Evolutionary conservation across 768 basidiomycete species (phyloP).

Genomic region (Tephrocybe sp.): DNA sequence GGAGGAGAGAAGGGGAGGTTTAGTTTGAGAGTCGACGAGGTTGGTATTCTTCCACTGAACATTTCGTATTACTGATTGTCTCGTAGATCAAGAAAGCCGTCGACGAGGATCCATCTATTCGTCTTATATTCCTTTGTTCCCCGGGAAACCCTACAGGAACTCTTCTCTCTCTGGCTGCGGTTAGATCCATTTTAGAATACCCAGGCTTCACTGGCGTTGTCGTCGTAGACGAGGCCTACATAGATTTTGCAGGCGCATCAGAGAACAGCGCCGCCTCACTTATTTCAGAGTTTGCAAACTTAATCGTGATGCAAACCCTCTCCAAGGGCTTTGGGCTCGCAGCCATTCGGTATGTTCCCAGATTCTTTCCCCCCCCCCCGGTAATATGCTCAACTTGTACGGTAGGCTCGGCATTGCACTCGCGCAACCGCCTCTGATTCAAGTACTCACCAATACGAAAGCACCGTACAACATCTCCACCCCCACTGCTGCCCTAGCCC

Average conservation of each 20-base stretch:
- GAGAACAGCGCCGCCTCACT: conserved; percentile 66
- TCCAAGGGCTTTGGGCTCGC: conserved; percentile 97
- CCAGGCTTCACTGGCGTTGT: conserved; percentile 87
- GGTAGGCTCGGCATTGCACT: conserved; percentile 89
- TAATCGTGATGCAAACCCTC: conserved; percentile 95
- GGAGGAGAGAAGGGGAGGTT: conserved; percentile 75
- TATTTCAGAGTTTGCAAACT: conserved; percentile 79
- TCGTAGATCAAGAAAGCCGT: conserved; percentile 70
- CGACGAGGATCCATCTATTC: conserved; percentile 72
- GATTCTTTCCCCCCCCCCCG: background rate
- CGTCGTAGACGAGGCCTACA: conserved; percentile 95
- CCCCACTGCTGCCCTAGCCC: conserved; percentile 82
- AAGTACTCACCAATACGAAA: conserved; percentile 91
- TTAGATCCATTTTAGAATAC: conserved; percentile 75
- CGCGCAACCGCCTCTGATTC: conserved; percentile 87
- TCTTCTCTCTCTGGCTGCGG: conserved; percentile 66
- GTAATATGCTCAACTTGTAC: background rate
- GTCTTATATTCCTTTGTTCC: conserved; percentile 92
- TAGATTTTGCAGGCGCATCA: conserved; percentile 75
- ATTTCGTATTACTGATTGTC: background rate
- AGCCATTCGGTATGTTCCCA: conserved; percentile 74
- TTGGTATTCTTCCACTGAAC: conserved; percentile 30
- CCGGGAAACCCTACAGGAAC: conserved; percentile 98
- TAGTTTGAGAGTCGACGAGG: conserved; percentile 72
- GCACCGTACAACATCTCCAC: conserved; percentile 97